Conservation (phyloP, 768 basidiomycete species). For the Collybia sordida region DNA sequence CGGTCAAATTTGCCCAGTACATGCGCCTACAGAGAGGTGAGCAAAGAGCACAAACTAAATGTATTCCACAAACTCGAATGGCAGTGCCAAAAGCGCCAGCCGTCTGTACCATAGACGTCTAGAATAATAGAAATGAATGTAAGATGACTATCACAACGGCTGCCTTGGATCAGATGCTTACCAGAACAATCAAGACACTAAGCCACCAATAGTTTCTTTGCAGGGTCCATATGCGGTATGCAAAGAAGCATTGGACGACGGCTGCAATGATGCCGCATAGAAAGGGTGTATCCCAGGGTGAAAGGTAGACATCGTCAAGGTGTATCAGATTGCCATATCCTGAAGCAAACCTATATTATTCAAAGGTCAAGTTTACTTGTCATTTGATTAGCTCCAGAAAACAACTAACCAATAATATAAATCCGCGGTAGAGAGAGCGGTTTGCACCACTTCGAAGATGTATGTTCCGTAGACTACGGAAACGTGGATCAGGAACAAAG, state of each 20-base stretch:
- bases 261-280: conserved; percentile 17
- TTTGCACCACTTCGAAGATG: neutral
- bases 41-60: no score
- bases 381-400: no score
- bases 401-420: neutral
- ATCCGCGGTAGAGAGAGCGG: conserved; percentile 1
- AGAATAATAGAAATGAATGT: neutral
- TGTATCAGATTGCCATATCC: conserved; percentile 14
- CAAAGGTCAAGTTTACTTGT: neutral
- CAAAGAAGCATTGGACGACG: conserved; percentile 20
- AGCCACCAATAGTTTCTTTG: conserved; percentile 11
- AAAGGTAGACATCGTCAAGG: conserved; percentile 16
- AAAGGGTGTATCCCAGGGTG: conserved; percentile 15
- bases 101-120: conserved; percentile 1
- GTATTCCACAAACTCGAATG: neutral
- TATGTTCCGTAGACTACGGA: conserved; percentile 2
- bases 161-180: neutral
- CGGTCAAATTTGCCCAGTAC: no score
- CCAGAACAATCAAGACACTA: conserved; percentile 4
- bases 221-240: conserved; percentile 15
- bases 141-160: no score
- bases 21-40: no score
- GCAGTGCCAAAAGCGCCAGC: conserved; percentile 3
- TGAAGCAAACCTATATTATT: conserved; percentile 11
- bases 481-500: no score